Base-by-base conservation (phyloP, 352 stramenopile genomes). In the Saprolegnia diclina region DNA sequence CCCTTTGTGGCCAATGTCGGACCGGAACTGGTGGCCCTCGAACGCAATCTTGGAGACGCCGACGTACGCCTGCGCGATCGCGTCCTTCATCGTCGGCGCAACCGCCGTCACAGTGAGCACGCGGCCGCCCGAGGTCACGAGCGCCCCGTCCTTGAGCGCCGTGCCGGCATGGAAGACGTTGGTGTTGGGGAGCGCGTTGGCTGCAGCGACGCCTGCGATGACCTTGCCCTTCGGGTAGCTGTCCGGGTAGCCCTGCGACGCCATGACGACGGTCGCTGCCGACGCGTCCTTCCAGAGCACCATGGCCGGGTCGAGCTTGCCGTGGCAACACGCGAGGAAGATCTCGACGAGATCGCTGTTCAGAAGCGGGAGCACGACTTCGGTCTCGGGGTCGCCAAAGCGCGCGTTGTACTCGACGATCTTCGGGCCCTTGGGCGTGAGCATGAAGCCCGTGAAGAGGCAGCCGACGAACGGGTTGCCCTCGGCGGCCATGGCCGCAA, bases 401-500 rank as follows among this genome's bases (percentile, higher is more conserved):
- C 97, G 92, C 74, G 96, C 99, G 81, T 99, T 99, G 78, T 97
- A 99, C 88, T 99, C 98, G 19, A 99, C 87, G 32, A 99, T 94
- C 73, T 97, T 97, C 5, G 97, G 95, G 18, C 87, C 89, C 0
- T 61, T 83, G 3, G 79, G 80, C 37, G 85, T 96, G 14, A 96
- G 74, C 96, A 99, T 99, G 80, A 99, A 98, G 56, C 98, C 98
- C 40, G 94, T 95, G 81, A 99, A 99, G 32, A 99, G 82, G 24
- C 99, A 89, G 54, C 98, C 98, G 22, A 98, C 89, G 79, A 99
- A 99, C n/a, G 96, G 96, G 73, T 89, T 97, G 32, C 97, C 97
- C 66, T 99, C 94, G 24, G 91, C 88, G 64, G 93, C 95, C 77
- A 97, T 88, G 1, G 85, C 83, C 4, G 76, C 78, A 46, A 97